These are phyloP conservation scores for Fraxinus nigra DNA, from an alignment of 305 asterid genomes.

Conservation along the genomic window DNA sequence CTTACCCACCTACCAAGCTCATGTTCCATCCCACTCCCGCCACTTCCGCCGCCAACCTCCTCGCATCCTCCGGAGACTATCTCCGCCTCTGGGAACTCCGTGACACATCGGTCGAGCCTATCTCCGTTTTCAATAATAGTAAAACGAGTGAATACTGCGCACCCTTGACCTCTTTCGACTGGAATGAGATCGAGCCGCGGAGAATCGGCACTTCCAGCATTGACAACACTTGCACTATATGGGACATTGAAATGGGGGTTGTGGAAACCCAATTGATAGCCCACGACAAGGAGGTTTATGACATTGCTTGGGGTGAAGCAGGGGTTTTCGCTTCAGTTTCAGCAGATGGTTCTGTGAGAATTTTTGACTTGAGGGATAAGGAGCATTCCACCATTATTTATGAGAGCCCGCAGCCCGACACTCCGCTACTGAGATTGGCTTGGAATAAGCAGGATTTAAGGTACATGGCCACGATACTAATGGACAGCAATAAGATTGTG, in stretches of 20 bases:
- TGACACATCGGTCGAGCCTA: conserved; percentile 42
- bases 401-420: conserved; percentile 68
- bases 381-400: conserved; percentile 80
- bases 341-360: conserved; percentile 76
- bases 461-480: conserved; percentile 72
- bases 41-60: conserved; percentile 42
- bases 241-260: conserved; percentile 79
- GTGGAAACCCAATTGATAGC: conserved; percentile 76
- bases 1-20: conserved; percentile 83
- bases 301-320: conserved; percentile 84
- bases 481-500: conserved; percentile 77
- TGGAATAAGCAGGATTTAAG: conserved; percentile 94
- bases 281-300: conserved; percentile 83
- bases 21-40: conserved; percentile 52
- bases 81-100: conserved; percentile 72
- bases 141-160: conserved; percentile 70
- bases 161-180: conserved; percentile 81
- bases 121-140: conserved; percentile 51
- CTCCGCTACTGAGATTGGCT: conserved; percentile 68
- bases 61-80: conserved; percentile 84
- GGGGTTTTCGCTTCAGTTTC: conserved; percentile 81
- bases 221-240: conserved; percentile 80
- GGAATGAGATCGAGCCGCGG: conserved; percentile 78
- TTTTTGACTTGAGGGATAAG: conserved; percentile 74
- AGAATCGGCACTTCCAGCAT: conserved; percentile 74